A percentile compares a stretch with the other conserved stretches of the same genome.
Conservation (phyloP, 192 early-diverging fungal species). For the Coemansia biformis region DNA sequence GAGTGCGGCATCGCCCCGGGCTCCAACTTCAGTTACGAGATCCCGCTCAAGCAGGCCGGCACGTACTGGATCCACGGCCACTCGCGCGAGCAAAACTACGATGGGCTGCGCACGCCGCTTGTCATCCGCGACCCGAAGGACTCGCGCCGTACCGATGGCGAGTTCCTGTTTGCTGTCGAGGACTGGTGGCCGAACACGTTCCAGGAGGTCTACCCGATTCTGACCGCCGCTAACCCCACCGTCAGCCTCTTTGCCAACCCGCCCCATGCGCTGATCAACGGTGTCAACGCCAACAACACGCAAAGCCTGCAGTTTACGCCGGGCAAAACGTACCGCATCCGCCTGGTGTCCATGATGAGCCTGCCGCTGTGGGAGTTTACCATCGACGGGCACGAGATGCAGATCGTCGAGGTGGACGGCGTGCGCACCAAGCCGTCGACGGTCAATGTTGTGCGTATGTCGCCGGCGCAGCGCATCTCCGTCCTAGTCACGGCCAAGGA, state of each 20-base stretch:
- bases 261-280: slow-evolving; percentile 65
- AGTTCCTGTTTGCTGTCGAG: slow-evolving; percentile 57
- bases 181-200: slow-evolving; percentile 64
- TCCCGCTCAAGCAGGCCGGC: slow-evolving; percentile 60
- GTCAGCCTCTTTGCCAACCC: slow-evolving; percentile 49
- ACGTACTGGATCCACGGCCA: slow-evolving; percentile 84
- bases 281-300: slow-evolving; percentile 33
- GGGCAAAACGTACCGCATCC: slow-evolving; percentile 75
- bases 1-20: slow-evolving; percentile 71
- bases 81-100: slow-evolving; percentile 65
- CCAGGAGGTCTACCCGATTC: slow-evolving; percentile 44
- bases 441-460: slow-evolving; percentile 54
- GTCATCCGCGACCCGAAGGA: slow-evolving; percentile 57
- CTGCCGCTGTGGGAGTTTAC: slow-evolving; percentile 64
- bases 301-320: slow-evolving; percentile 56
- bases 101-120: slow-evolving; percentile 69
- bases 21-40: slow-evolving; percentile 62
- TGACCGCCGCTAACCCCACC: slow-evolving; percentile 49
- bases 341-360: slow-evolving; percentile 72
- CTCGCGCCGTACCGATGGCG: slow-evolving; percentile 57
- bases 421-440: slow-evolving; percentile 55
- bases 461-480: slow-evolving; percentile 71
- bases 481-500: slow-evolving; percentile 70
- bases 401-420: slow-evolving; percentile 76
- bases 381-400: slow-evolving; percentile 71